phyloP scores from a whole-genome alignment of 805 yeast genomes.

The Ogataea angusta region DNA sequence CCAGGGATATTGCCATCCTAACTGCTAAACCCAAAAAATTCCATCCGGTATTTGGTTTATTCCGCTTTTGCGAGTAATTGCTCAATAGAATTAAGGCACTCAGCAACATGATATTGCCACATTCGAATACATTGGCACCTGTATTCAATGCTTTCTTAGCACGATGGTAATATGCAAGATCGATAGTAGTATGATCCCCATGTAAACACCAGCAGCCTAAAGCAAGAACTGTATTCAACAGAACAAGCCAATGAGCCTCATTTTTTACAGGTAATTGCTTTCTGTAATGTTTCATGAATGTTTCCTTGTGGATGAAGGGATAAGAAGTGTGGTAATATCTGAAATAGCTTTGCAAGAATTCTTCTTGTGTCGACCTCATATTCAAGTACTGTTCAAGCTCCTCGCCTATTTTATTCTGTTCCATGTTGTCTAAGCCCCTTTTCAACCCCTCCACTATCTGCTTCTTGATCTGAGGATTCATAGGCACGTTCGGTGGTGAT shows the following conservation, averaged over 20 bases:
- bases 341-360: conserved; percentile 46
- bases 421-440: conserved; percentile 21
- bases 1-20: conserved; percentile 65
- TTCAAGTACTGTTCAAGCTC: conserved; percentile 20
- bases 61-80: conserved; percentile 60
- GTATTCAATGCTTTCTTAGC: conserved; percentile 42
- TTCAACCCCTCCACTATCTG: conserved; percentile 22
- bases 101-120: conserved; percentile 54
- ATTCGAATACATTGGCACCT: conserved; percentile 49
- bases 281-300: conserved; percentile 46
- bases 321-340: conserved; percentile 57
- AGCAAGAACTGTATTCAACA: conserved; percentile 56
- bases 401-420: conserved; percentile 12
- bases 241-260: conserved; percentile 48
- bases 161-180: conserved; percentile 52
- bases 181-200: conserved; percentile 51
- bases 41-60: conserved; percentile 69
- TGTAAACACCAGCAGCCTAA: conserved; percentile 68
- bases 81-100: conserved; percentile 52
- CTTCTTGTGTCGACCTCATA: conserved; percentile 25
- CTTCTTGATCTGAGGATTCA: conserved; percentile 18
- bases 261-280: conserved; percentile 40
- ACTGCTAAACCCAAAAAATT: conserved; percentile 61
- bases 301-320: conserved; percentile 57
- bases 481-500: conserved; percentile 8